Conservation (phyloP, 139 green algal species). For the Chlorella sp. region DNA sequence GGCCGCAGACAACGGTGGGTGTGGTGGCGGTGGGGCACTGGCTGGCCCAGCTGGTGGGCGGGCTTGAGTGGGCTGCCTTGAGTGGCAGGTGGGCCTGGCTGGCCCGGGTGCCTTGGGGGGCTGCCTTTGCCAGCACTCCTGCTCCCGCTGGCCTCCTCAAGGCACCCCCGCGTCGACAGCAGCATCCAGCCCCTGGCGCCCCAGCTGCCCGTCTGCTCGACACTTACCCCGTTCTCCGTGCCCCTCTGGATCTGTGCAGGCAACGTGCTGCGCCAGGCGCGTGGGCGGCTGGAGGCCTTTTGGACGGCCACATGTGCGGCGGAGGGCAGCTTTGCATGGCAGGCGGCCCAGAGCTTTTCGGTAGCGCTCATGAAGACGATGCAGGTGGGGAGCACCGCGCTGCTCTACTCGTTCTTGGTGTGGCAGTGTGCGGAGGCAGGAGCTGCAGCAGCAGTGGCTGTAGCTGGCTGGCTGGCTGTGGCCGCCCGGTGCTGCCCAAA, state of each 20-base stretch:
- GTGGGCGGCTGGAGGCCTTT: conserved; percentile 22
- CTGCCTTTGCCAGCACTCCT: not conserved
- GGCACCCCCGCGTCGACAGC: no score
- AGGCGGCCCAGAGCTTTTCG: conserved; percentile 49
- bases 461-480: no score
- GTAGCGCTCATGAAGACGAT: conserved; percentile 37
- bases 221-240: no score
- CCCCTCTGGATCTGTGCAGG: conserved; percentile 4
- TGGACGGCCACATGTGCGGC: conserved; percentile 34
- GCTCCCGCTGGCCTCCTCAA: no score
- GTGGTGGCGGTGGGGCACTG: not conserved
- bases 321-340: conserved; percentile 45
- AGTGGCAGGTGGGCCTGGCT: not conserved
- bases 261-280: conserved; percentile 38
- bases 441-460: not conserved
- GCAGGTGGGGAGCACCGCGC: conserved; percentile 8
- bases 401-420: no score
- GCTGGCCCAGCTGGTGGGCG: no score
- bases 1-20: conserved; percentile 29
- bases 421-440: not conserved
- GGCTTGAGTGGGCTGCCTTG: no score
- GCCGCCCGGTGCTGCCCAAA: no score
- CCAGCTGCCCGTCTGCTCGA: no score
- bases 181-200: no score
- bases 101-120: not conserved